Base-by-base conservation (phyloP, 148 eudicot species). In the Camellia sinensis region DNA sequence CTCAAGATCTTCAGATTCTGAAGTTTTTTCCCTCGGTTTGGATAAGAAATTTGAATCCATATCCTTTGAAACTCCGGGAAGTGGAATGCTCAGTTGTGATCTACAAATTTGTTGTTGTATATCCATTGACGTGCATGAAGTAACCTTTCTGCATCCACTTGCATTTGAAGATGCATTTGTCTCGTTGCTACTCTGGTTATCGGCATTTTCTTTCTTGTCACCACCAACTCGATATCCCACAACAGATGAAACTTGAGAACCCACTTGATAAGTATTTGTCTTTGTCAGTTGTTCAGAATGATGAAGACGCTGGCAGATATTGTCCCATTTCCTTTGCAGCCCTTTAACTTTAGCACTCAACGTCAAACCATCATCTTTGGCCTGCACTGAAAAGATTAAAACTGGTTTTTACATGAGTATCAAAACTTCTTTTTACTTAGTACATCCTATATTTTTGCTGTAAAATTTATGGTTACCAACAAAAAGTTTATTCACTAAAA, bases 371-470 rank as follows among this genome's bases (percentile, higher is more conserved):
- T 93, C 92, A 77, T 84, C 87, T 88, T 80, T 85, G 83, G 91
- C 91, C 98, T 94, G 97, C 91, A 87, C 92, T 86, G 89, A 82
- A 87, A 78, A 87, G 68, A 85, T 69, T 66, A 80, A 80, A 81
- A 85, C 73, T 71, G 76, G 89, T 82, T 88, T 86, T 85, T 75
- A 81, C 83, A 87, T 78, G 84, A 79, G 73, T 64, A 75, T 29
- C 13, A 56, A 5, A 56, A 21, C 10, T 21, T 29, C 19, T 57
- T 52, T 6, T 13, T n/a, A 62, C 15, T 8, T 5, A 45, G 45
- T 15, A 76, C 71, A 56, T 22, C 18, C 29, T 48, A 41, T 68
- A 6, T 8, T 29, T 59, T 53, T 21, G 60, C 52, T 14, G 48
- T 18, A 74, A 7, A 53, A 40, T 21, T 73, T 8, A 54, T 56